These are phyloP conservation scores for Drechslera avenae DNA, from an alignment of 2,329 filamentous ascomycete genomes.

Conservation along the genomic window DNA sequence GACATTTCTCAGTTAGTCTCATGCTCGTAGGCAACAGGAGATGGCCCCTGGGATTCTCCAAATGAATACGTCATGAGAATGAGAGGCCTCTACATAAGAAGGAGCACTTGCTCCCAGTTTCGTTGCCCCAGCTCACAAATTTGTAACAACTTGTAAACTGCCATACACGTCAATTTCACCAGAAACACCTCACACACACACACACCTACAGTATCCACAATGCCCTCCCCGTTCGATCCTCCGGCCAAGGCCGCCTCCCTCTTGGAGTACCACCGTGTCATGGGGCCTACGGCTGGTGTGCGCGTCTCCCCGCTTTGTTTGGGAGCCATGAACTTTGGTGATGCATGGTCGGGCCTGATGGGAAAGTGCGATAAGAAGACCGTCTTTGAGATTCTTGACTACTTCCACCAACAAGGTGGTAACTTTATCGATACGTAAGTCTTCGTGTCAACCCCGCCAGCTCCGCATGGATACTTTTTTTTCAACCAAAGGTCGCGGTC, in stretches of 20 bases:
- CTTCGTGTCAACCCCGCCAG: neutral
- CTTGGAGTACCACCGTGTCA: slow-evolving; percentile 59
- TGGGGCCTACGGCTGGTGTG: slow-evolving; percentile 58
- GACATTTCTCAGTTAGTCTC: neutral
- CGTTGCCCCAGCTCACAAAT: neutral
- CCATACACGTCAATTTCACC: neutral
- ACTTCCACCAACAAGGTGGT: slow-evolving; percentile 54
- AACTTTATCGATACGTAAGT: slow-evolving; percentile 59
- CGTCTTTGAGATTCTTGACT: slow-evolving; percentile 54
- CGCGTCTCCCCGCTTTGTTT: slow-evolving; percentile 61
- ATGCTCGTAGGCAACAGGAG: too few species aligned
- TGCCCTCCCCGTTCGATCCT: slow-evolving; percentile 35
- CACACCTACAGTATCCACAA: slow-evolving; percentile 15
- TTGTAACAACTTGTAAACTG: neutral
- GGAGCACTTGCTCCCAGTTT: slow-evolving; percentile 1
- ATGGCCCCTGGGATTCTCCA: neutral
- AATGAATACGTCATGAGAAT: slow-evolving; percentile 10
- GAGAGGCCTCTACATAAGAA: slow-evolving; percentile 4
- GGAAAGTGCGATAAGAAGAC: slow-evolving; percentile 54
- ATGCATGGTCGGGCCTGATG: slow-evolving; percentile 52
- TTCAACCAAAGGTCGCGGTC: too few species aligned
- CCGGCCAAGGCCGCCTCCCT: slow-evolving; percentile 41
- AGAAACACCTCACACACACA: neutral
- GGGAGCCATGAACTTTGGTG: slow-evolving; percentile 61
- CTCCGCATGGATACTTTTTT: too few species aligned